Percentiles rank a stretch among this genome's conserved stretches.
phyloP scores from a whole-genome alignment of 1,284 basidiomycete species.

The Pterulicium gracile region DNA sequence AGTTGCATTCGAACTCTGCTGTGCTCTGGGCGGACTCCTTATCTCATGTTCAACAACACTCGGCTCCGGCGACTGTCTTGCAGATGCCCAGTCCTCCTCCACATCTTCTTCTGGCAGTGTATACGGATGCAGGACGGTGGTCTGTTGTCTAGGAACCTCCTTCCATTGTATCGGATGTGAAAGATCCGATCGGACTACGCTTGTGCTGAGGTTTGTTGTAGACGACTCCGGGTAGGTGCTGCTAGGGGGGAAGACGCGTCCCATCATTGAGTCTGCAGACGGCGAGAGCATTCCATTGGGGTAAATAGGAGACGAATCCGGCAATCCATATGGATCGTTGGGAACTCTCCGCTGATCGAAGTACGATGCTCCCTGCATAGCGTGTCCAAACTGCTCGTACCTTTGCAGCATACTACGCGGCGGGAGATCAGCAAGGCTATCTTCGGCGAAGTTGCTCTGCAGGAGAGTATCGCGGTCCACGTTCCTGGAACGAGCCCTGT shows the following conservation, averaged over 20 bases:
- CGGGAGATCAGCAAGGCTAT: conserved; percentile 28
- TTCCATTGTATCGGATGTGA: conserved; percentile 7
- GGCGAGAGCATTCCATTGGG: conserved; percentile 1
- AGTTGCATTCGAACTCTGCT: too few species aligned
- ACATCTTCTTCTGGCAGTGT: too few species aligned
- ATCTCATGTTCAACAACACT: too few species aligned
- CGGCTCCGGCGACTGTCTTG: too few species aligned
- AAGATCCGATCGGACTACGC: too few species aligned
- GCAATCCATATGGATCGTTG: too few species aligned
- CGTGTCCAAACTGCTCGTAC: conserved; percentile 14
- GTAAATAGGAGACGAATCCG: too few species aligned
- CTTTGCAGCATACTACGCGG: conserved; percentile 23
- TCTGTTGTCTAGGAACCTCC: conserved; percentile 6
- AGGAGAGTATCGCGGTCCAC: conserved; percentile 12
- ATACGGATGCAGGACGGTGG: too few species aligned
- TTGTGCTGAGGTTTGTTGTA: background rate
- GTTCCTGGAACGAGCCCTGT: conserved; percentile 11
- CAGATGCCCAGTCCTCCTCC: too few species aligned
- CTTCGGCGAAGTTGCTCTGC: conserved; percentile 21
- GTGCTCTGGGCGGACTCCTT: too few species aligned
- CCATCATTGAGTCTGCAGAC: conserved; percentile 10
- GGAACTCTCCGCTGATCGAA: too few species aligned
- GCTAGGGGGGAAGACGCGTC: conserved; percentile 11
- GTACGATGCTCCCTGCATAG: conserved; percentile 16
- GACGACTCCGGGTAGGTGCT: conserved; percentile 3